A percentile compares a stretch with the other conserved stretches of the same genome.
These are phyloP conservation scores for Schizonepeta tenuifolia DNA, from an alignment of 257 asterid species.

Conservation along the genomic window DNA sequence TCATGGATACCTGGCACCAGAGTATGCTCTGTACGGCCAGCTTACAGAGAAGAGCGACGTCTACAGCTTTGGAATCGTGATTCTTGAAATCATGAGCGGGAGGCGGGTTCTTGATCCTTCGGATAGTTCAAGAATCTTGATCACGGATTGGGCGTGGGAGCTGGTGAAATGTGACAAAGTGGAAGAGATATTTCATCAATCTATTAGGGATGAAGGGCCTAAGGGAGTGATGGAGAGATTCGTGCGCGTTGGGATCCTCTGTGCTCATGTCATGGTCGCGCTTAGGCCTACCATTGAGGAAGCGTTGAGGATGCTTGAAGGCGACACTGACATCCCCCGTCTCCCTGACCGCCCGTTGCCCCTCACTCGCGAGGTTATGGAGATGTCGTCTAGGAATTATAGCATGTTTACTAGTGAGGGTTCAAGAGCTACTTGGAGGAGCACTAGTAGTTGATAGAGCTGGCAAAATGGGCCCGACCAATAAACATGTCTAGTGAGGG, in stretches of 20 bases:
- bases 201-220: constrained; percentile 50
- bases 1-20: constrained; percentile 65
- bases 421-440: constrained; percentile 9
- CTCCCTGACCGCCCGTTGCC: constrained; percentile 58
- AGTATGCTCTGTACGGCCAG: constrained; percentile 65
- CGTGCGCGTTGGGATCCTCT: constrained; percentile 55
- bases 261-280: constrained; percentile 73
- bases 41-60: constrained; percentile 64
- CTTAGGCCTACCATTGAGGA: constrained; percentile 64
- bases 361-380: constrained; percentile 40
- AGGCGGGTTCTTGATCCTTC: constrained; percentile 56
- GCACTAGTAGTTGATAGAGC: neutral
- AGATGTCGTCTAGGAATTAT: constrained; percentile 20
- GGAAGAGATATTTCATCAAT: constrained; percentile 44
- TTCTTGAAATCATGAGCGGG: constrained; percentile 63
- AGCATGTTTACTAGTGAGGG: constrained; percentile 27
- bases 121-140: constrained; percentile 38
- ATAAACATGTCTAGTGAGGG: too few relatives aligned
- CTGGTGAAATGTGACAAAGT: constrained; percentile 41
- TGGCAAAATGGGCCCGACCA: too few relatives aligned
- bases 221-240: constrained; percentile 65
- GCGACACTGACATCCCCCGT: constrained; percentile 62
- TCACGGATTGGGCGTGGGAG: constrained; percentile 69
- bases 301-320: constrained; percentile 70
- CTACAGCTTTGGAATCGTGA: constrained; percentile 57